Percentiles rank a stretch among this genome's conserved stretches.
phyloP scores from a whole-genome alignment of 352 stramenopile species.

The Albugo laibachii region DNA sequence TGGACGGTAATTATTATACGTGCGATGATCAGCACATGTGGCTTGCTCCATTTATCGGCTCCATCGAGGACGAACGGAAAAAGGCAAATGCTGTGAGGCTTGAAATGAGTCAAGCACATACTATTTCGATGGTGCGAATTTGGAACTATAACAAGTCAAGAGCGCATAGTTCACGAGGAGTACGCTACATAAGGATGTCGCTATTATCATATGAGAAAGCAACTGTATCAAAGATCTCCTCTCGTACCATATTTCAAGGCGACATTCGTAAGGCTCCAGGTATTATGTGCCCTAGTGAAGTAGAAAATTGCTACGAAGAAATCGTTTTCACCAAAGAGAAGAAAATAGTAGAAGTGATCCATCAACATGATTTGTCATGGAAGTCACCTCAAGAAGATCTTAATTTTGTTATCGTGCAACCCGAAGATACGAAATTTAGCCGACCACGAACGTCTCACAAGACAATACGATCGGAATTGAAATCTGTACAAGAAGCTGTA shows the following conservation, averaged over 20 bases:
- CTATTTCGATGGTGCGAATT: constrained; percentile 67
- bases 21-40: constrained; percentile 85
- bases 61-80: too few species aligned
- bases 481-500: neutral
- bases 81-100: constrained; percentile 14
- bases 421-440: neutral
- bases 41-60: constrained; percentile 55
- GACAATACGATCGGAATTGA: too few species aligned
- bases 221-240: neutral
- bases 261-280: constrained; percentile 63
- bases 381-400: constrained; percentile 4
- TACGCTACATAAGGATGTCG: constrained; percentile 29
- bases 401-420: too few species aligned
- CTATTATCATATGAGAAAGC: constrained; percentile 11
- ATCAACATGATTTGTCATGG: constrained; percentile 16
- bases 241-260: constrained; percentile 55
- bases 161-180: constrained; percentile 54
- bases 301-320: constrained; percentile 52
- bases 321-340: constrained; percentile 71
- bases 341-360: constrained; percentile 25
- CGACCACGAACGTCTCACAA: constrained; percentile 17
- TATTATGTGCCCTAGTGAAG: constrained; percentile 20
- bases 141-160: constrained; percentile 90
- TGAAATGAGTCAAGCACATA: constrained; percentile 14
- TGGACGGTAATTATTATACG: constrained; percentile 77